Conservation (phyloP, 345 rosid genomes). For the Salix udensis region DNA sequence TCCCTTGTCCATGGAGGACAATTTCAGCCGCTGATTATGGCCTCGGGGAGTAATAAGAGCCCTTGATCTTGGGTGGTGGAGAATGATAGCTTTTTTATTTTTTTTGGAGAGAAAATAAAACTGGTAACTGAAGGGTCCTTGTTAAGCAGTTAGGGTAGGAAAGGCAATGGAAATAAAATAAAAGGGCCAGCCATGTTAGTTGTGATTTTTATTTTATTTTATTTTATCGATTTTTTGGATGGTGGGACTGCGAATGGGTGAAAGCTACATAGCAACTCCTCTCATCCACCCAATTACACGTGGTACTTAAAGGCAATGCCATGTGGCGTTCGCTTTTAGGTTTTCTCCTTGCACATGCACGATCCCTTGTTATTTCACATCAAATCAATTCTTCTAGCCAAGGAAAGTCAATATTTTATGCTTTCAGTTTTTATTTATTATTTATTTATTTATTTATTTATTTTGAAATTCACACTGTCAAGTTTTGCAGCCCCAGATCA, state of each 20-base stretch:
- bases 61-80: slow-evolving; percentile 14
- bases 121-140: background rate
- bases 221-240: background rate
- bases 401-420: background rate
- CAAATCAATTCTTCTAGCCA: slow-evolving; percentile 1
- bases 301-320: slow-evolving; percentile 21
- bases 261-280: slow-evolving; percentile 30
- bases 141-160: background rate
- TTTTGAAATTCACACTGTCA: background rate
- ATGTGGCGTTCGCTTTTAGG: slow-evolving; percentile 19
- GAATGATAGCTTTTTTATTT: background rate
- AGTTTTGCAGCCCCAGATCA: background rate
- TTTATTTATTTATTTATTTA: too few relatives aligned
- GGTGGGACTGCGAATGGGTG: slow-evolving; percentile 16
- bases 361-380: slow-evolving; percentile 18
- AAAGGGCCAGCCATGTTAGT: background rate
- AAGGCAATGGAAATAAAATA: background rate
- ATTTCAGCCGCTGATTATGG: slow-evolving; percentile 15
- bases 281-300: slow-evolving; percentile 19
- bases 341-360: slow-evolving; percentile 38
- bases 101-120: background rate
- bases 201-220: background rate
- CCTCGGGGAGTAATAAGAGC: background rate
- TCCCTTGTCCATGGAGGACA: background rate
- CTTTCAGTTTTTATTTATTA: too few relatives aligned